Evolutionary conservation across 2,329 filamentous ascomycete species (phyloP), one percentile per base, ranked within the genome.

Genomic region (Beauveria brongniartii): DNA sequence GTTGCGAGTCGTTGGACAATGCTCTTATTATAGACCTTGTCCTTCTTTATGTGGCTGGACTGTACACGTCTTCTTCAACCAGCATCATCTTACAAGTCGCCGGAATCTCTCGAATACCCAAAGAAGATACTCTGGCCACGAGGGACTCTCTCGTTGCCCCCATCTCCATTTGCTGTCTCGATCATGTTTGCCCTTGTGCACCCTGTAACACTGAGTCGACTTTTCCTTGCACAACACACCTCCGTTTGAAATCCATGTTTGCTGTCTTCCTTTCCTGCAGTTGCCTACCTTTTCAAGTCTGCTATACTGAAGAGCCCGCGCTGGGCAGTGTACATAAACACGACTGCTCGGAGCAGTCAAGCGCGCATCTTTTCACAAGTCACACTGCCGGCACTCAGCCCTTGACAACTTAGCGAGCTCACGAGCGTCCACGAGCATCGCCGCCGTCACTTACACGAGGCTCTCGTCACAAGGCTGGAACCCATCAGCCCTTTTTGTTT

Each of bases 341-440:
- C 18, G 22, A 43, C 26, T 54, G 6, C 16, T 26, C 30, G 4
- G 14, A 55, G 24, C 40, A 56, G 37, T 20, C 12, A 55, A 20
- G 14, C 24, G 1, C 30, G 20, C 14, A 20, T 34, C 12, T 26
- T 5, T 5, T 10, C 34, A 9, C 30, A 62, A 55, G 60, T 55
- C 55, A 8, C 41, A 54, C 26, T 50, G 54, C 12, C 22, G 34
- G 10, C 47, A 58, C 18, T 24, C 37, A 5, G 18, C 8, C 28
- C 14, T 54, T 9, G 60, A 62, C 28, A n/a, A 26, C 48, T n/a
- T 50, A 2, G 48, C 61, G 28, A 64, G 62, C 63, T 68, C 67
- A 5, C 64, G 70, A 55, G 64, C 67, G 52, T 67, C 69, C 48
- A 64, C 69, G 53, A 65, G 64, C 63, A 65, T 71, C 54, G 68